Conservation (phyloP, 768 basidiomycete genomes). For the Exsudoporus frostii region DNA sequence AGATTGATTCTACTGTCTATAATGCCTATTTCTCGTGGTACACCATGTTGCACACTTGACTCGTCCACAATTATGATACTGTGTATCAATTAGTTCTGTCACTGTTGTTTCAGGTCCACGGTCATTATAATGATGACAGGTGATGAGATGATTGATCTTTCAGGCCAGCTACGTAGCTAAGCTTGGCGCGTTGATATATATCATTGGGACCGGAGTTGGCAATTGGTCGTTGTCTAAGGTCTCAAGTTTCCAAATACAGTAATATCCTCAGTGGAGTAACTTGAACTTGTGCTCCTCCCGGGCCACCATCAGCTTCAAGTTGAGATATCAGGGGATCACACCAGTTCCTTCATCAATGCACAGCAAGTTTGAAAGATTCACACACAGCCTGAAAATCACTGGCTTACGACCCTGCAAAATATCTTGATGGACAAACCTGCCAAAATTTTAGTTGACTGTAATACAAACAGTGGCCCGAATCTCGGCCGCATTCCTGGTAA, state of each 20-base stretch:
- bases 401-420: background rate
- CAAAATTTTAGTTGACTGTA: too few relatives aligned
- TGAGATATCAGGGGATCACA: background rate
- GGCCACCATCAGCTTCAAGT: too few relatives aligned
- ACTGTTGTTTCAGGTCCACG: background rate
- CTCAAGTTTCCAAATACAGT: too few relatives aligned
- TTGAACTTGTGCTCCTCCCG: too few relatives aligned
- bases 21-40: background rate
- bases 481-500: background rate
- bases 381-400: background rate
- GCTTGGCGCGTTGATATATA: too few relatives aligned
- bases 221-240: too few relatives aligned
- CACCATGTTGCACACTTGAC: background rate
- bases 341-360: background rate
- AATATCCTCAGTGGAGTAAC: too few relatives aligned
- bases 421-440: background rate
- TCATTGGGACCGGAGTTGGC: too few relatives aligned
- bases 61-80: constrained; percentile 21
- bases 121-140: background rate
- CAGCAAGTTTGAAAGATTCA: background rate
- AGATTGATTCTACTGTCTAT: constrained; percentile 29
- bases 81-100: constrained; percentile 27
- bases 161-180: too few relatives aligned
- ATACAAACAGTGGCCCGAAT: background rate
- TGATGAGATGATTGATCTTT: background rate